Conservation (phyloP, 2,329 filamentous ascomycete genomes). For the Trichophyton schoenleinii region DNA sequence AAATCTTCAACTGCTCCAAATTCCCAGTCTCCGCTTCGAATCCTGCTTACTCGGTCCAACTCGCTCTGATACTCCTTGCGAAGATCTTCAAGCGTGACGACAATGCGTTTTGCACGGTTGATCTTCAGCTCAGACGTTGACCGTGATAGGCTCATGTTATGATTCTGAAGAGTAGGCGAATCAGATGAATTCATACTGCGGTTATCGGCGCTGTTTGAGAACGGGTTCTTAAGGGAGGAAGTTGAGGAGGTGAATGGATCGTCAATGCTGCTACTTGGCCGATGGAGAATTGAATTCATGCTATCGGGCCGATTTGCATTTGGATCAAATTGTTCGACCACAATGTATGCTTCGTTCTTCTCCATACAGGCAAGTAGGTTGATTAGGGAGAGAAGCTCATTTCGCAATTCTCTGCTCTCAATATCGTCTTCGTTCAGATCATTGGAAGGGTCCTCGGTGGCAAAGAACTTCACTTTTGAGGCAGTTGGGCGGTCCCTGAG, state of each 20-base stretch:
- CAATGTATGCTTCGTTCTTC: constrained; percentile 62
- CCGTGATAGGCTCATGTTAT: neutral
- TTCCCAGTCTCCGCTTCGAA: constrained; percentile 80
- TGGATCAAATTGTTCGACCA: constrained; percentile 35
- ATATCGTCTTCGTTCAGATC: constrained; percentile 19
- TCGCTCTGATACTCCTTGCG: constrained; percentile 82
- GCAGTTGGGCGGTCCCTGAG: constrained; percentile 23
- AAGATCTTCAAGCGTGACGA: constrained; percentile 76
- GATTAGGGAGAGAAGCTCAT: constrained; percentile 80
- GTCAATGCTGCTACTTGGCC: neutral
- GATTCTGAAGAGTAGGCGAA: neutral
- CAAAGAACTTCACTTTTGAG: constrained; percentile 21
- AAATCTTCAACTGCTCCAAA: constrained; percentile 38
- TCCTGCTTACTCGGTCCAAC: constrained; percentile 73
- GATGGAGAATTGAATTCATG: constrained; percentile 23
- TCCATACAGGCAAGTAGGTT: constrained; percentile 83
- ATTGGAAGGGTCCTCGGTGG: constrained; percentile 22
- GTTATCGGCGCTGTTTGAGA: neutral
- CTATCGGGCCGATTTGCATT: constrained; percentile 20
- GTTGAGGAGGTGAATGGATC: neutral
- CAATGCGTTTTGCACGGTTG: constrained; percentile 48
- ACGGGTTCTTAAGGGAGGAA: neutral
- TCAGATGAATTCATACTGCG: neutral
- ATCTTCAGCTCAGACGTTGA: constrained; percentile 12
- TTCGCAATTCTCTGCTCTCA: constrained; percentile 43